phyloP scores from a whole-genome alignment of 83 land plant genomes.

The Picea mariana region DNA sequence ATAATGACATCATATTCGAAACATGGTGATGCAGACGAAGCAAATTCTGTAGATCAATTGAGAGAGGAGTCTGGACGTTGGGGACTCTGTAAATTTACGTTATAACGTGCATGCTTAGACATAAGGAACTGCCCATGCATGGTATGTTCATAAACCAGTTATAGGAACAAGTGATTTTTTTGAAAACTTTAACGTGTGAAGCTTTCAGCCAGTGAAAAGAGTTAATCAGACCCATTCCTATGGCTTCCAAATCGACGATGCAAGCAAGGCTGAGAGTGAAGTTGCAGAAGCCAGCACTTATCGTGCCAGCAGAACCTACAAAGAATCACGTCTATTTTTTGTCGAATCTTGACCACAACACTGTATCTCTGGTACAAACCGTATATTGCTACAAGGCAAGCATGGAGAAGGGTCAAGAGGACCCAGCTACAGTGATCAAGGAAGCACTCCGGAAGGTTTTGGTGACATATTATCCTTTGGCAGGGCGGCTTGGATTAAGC shows the following conservation, averaged over 20 bases:
- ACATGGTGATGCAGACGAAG: no score
- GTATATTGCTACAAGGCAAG: slow-evolving; percentile 61
- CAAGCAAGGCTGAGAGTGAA: slow-evolving; percentile 17
- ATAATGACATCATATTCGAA: no score
- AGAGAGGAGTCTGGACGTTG: no score
- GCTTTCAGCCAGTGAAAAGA: no score
- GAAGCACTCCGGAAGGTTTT: slow-evolving; percentile 66
- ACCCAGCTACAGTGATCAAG: slow-evolving; percentile 48
- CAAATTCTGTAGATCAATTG: no score
- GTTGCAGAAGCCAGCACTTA: slow-evolving; percentile 46
- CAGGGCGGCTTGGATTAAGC: slow-evolving; percentile 90
- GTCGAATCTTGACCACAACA: slow-evolving; percentile 66
- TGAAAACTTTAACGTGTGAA: no score
- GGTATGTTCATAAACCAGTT: no score
- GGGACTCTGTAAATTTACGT: no score
- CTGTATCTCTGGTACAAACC: slow-evolving; percentile 48
- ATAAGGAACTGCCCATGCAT: no score
- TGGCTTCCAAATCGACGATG: neutral
- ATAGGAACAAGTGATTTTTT: no score
- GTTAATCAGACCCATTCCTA: neutral
- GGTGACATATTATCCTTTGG: slow-evolving; percentile 77
- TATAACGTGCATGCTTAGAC: no score
- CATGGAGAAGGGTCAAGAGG: slow-evolving; percentile 43
- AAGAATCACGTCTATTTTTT: slow-evolving; percentile 69
- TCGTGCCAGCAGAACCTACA: slow-evolving; percentile 58